Conservation (phyloP, 1,139 yeast genomes). For the Zygotorulaspora mrakii region DNA sequence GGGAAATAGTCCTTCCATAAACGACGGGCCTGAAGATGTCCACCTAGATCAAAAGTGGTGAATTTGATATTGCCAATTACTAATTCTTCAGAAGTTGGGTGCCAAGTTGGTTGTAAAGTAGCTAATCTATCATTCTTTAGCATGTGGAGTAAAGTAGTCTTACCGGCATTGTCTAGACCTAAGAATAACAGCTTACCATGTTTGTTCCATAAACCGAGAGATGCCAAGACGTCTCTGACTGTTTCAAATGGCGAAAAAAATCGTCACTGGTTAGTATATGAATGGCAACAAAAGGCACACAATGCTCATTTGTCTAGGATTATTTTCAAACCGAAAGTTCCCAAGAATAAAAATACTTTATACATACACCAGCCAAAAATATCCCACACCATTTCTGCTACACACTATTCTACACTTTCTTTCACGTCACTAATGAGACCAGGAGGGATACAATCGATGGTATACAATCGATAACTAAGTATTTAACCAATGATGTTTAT, state of each 20-base stretch:
- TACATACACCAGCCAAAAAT: conserved; percentile 37
- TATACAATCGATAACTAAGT: too few species aligned
- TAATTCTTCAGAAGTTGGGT: conserved; percentile 96
- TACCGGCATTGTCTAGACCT: conserved; percentile 98
- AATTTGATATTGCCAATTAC: conserved; percentile 95
- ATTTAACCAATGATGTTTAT: background rate
- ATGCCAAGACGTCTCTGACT: conserved; percentile 91
- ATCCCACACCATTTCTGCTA: conserved; percentile 31
- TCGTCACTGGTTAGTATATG: conserved; percentile 15
- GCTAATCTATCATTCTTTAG: conserved; percentile 96
- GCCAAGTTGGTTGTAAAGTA: conserved; percentile 94
- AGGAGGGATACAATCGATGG: too few species aligned
- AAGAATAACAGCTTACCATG: conserved; percentile 93
- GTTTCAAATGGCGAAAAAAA: conserved; percentile 7
- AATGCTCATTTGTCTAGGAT: too few species aligned
- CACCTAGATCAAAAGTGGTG: conserved; percentile 98
- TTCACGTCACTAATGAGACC: background rate
- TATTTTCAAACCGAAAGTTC: background rate
- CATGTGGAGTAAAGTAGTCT: conserved; percentile 95
- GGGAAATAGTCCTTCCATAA: conserved; percentile 99
- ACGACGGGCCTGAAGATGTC: conserved; percentile 97
- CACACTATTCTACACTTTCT: background rate
- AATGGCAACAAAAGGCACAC: background rate
- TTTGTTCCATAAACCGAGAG: conserved; percentile 94
- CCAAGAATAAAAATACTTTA: conserved; percentile 5